Base-by-base conservation (phyloP, 2,329 filamentous ascomycete genomes). In the Stagonosporopsis rhizophila region DNA sequence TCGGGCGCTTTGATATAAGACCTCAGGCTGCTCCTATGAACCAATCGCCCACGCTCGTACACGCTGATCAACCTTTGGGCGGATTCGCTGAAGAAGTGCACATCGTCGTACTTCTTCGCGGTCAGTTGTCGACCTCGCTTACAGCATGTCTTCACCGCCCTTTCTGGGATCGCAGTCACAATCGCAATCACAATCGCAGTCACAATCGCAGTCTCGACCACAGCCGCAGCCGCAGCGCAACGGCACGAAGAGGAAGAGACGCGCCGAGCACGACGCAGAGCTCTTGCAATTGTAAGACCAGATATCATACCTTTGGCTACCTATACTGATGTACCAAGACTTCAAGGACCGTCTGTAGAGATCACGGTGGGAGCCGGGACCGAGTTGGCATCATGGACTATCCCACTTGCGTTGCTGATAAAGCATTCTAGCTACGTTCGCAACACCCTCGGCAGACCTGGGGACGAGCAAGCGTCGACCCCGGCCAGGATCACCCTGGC, bases 341-440 rank as follows among this genome's bases (percentile, higher is more conserved):
- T 47, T 6, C 44, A 39, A 39, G 44, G 23, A 20, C 34, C 34
- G 7, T 47, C 44, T 25, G 34, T 39, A 15, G 44, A 47, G 12
- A 12, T 47, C 6, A 11, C 20, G 4, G 40, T 52, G 2, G 39
- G 39, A 6, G 8, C 22, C n/a, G 39, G 8, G n/a, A 15, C 19
- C 19, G 27, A 44, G 14, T 17, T 2, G 6, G 32, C 48, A 17
- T 48, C 41, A 8, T 59, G 44, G 44, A 22, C 40, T 0, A 37
- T 59, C 17, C 56, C 56, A 11, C 17, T 42, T 8, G 47, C 41
- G 2, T 47, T 59, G 2, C 47, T 52, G 17, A 30, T 15, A 6
- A 28, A 34, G 23, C 30, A 48, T 34, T 59, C 52, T n/a, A 25
- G 23, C 1, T 42, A 39, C 40, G 25, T 56, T 6, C 40, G 34